Conservation (phyloP, 2,329 filamentous ascomycete species). For the Talaromyces sp. region DNA sequence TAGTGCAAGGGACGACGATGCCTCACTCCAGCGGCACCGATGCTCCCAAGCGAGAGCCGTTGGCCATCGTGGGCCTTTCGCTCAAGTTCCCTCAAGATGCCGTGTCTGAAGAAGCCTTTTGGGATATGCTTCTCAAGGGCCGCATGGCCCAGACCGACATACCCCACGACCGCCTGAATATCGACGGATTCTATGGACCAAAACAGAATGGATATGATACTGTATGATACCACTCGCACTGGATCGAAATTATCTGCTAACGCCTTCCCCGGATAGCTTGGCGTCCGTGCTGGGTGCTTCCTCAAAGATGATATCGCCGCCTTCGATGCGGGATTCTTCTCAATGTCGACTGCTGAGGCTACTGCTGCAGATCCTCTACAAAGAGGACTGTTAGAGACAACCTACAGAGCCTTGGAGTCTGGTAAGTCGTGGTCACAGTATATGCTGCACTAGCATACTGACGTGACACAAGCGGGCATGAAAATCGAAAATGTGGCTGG, state of each 20-base stretch:
- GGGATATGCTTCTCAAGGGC: constrained; percentile 11
- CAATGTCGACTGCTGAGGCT: background rate
- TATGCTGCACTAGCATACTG: background rate
- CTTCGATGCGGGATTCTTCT: background rate
- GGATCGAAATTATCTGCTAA: background rate
- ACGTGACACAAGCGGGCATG: constrained; percentile 10
- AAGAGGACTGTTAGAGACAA: constrained; percentile 13
- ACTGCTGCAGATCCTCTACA: constrained; percentile 7
- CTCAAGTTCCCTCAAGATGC: constrained; percentile 2
- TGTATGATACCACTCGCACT: background rate
- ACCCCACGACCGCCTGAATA: background rate
- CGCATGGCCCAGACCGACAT: background rate
- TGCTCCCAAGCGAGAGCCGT: background rate
- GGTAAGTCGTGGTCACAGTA: background rate
- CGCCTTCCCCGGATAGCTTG: background rate
- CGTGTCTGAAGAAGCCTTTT: background rate
- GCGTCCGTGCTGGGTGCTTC: background rate
- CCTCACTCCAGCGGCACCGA: background rate
- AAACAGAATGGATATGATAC: background rate
- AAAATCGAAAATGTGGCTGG: constrained; percentile 12
- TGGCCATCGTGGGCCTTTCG: constrained; percentile 8
- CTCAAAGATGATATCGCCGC: background rate
- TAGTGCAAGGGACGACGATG: background rate
- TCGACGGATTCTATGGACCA: background rate
- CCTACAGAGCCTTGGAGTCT: constrained; percentile 24